phyloP scores from a whole-genome alignment of 768 basidiomycete genomes.

The Boletus rubescentipes region DNA sequence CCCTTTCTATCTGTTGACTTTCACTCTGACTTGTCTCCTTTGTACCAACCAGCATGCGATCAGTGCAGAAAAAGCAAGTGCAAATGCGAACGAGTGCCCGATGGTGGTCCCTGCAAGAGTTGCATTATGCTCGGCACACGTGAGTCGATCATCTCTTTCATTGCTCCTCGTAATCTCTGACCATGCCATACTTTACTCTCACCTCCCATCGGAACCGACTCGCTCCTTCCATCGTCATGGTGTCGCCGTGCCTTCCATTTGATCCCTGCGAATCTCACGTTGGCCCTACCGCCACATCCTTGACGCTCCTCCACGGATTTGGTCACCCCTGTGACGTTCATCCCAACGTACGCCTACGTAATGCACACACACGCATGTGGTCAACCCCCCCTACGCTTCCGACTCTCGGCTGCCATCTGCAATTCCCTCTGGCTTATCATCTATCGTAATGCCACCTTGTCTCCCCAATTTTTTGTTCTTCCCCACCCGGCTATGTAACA shows the following conservation, averaged over 20 bases:
- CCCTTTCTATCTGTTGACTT: background rate
- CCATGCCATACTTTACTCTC: background rate
- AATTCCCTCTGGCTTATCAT: constrained; percentile 13
- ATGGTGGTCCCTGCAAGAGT: constrained; percentile 69
- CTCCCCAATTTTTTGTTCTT: constrained; percentile 4
- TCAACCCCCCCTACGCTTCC: background rate
- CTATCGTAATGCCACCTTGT: constrained; percentile 20
- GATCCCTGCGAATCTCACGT: background rate
- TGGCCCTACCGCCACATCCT: background rate
- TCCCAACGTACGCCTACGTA: constrained; percentile 18
- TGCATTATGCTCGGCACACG: constrained; percentile 72
- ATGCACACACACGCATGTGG: constrained; percentile 1
- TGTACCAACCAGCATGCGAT: constrained; percentile 66
- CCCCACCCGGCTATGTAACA: constrained; percentile 4
- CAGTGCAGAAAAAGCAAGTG: constrained; percentile 89
- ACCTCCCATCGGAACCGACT: constrained; percentile 7
- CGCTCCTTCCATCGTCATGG: background rate
- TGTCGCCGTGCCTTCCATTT: constrained; percentile 1
- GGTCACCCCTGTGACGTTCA: constrained; percentile 6
- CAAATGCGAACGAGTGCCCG: constrained; percentile 73
- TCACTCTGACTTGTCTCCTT: background rate
- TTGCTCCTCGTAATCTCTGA: constrained; percentile 7
- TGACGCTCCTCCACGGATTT: background rate
- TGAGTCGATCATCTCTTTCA: constrained; percentile 35
- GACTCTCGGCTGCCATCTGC: constrained; percentile 4